phyloP scores from a whole-genome alignment of 2,329 filamentous ascomycete genomes.

The Ceratocystis eucalypticola region DNA sequence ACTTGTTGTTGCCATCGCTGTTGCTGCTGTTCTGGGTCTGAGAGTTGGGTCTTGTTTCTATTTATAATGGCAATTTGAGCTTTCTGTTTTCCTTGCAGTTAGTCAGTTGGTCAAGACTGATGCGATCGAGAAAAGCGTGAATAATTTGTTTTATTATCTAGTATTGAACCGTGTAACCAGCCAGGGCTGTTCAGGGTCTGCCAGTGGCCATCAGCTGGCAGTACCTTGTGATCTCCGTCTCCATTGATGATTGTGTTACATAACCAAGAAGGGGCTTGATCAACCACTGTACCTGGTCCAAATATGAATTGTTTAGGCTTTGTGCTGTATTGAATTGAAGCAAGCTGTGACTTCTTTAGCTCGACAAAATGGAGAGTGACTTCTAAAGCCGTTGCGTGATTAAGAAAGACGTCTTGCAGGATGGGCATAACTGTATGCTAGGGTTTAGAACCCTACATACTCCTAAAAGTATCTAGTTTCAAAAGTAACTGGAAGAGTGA shows the following conservation, averaged over 20 bases:
- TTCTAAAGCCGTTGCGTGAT: too few species aligned
- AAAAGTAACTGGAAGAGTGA: background rate
- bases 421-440: background rate
- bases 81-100: background rate
- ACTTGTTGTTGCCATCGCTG: conserved; percentile 5
- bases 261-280: background rate
- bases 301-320: too few species aligned
- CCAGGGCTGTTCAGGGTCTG: background rate
- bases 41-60: conserved; percentile 15
- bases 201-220: background rate
- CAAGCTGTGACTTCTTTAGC: too few species aligned
- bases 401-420: background rate
- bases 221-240: background rate
- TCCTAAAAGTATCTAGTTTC: too few species aligned
- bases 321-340: too few species aligned
- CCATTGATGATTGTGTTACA: background rate
- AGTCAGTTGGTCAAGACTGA: background rate
- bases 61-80: conserved; percentile 2
- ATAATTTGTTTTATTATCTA: too few species aligned
- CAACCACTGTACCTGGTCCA: too few species aligned
- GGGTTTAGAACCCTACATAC: background rate
- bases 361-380: too few species aligned
- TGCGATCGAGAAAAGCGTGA: background rate
- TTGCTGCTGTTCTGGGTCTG: conserved; percentile 6
- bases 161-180: background rate